Base-by-base conservation (phyloP, 495 filamentous ascomycete genomes). In the Staphylotrichum longicolle region DNA sequence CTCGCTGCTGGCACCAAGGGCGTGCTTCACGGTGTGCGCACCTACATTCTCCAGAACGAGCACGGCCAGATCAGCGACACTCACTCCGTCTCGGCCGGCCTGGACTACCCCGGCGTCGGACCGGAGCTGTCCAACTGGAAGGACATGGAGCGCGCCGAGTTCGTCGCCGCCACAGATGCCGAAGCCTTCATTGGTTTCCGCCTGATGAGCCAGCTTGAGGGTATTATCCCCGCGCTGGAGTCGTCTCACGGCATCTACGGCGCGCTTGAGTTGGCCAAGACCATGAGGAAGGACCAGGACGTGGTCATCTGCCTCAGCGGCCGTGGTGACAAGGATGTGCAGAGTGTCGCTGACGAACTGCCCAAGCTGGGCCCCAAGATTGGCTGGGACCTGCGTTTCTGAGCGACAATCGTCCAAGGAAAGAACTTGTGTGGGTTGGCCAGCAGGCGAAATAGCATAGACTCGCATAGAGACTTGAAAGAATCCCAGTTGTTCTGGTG, bases 91-190 rank as follows among this genome's bases (percentile, higher is more conserved):
- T 96, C 92, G n/a, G 94, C 94, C 3, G 95, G 94, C 61, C 84
- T 98, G 2, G 94, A 98, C 72, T 98, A 98, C 75, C 94, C 94
- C 4, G 94, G 92, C 70, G 94, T 98, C 35, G 94, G 94, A 0
- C 94, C 94, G 10, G 94, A 99, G 71, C 82, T 99, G 37, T 85
- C 86, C 14, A 82, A 80, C 62, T 98, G 95, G 94, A 99, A 99
- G 74, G 95, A 98, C 65, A 87, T 70, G 59, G 79, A 86, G 45
- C 82, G 94, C 0, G 94, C 94, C 54, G 86, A 86, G 68, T 99
- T 95, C 77, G 83, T 98, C 49, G 89, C 91, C 7, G 93, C 92
- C 15, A 96, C 91, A 0, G 94, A 99, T 71, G 90, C 91, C 6
- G 80, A 98, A 72, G 95, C 95, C 3, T 90, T 99, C 62, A 68